These are phyloP conservation scores for Populus ilicifolia DNA, from an alignment of 345 rosid species.

Conservation along the genomic window DNA sequence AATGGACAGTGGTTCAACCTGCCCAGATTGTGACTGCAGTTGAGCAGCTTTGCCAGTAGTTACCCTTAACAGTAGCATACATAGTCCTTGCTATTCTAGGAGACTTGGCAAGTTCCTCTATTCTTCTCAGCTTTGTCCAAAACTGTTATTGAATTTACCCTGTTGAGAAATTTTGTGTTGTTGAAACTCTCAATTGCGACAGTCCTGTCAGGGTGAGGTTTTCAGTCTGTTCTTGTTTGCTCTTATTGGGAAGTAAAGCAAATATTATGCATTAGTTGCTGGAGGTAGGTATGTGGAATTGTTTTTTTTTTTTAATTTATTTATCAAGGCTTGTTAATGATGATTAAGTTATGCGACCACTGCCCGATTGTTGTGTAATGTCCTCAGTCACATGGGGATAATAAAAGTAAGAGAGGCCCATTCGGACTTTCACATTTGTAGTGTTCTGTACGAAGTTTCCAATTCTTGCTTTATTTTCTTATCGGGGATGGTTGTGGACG, in stretches of 20 bases:
- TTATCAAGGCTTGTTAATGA: background rate
- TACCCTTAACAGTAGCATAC: slow-evolving; percentile 1
- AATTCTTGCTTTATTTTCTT: too few relatives aligned
- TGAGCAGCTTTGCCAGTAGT: slow-evolving; percentile 82
- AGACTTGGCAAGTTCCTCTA: background rate
- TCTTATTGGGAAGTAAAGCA: background rate
- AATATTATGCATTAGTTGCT: slow-evolving; percentile 5
- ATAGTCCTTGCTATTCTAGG: slow-evolving; percentile 2
- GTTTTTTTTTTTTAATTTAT: background rate
- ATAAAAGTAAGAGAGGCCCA: background rate
- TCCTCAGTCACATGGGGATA: background rate
- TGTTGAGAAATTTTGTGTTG: slow-evolving; percentile 16
- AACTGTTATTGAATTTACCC: slow-evolving; percentile 6
- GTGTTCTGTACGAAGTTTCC: background rate
- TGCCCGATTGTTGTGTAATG: background rate
- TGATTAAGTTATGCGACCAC: background rate
- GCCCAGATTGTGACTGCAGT: slow-evolving; percentile 90
- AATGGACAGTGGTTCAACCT: slow-evolving; percentile 92
- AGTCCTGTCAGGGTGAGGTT: slow-evolving; percentile 3
- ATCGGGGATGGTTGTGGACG: background rate
- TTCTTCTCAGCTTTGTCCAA: slow-evolving; percentile 4
- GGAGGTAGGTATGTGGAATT: slow-evolving; percentile 4
- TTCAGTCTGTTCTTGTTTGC: slow-evolving; percentile 4
- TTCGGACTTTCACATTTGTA: background rate
- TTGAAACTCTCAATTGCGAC: slow-evolving; percentile 7